Conservation (phyloP, 768 basidiomycete genomes). For the Candolleomyces aberdarensis region DNA sequence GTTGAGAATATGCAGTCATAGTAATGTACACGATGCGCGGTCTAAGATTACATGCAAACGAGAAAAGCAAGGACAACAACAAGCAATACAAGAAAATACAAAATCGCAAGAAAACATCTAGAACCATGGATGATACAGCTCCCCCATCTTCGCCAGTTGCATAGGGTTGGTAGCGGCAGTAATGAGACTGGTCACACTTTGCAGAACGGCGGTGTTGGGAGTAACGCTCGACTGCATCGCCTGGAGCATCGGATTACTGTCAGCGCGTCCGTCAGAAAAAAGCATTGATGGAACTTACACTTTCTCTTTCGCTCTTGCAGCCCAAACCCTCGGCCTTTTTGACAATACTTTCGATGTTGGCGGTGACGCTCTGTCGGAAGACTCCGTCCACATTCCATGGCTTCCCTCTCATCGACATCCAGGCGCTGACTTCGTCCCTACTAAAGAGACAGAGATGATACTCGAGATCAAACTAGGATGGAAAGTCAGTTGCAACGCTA, state of each 20-base stretch:
- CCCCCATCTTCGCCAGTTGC: conserved; percentile 81
- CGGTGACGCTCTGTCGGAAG: conserved; percentile 52
- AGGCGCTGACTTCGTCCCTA: conserved; percentile 86
- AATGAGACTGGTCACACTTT: conserved; percentile 81
- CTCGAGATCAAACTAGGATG: conserved; percentile 79
- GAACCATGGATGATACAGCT: conserved; percentile 86
- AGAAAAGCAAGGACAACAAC: background rate
- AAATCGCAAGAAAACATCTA: conserved; percentile 27
- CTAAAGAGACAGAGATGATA: conserved; percentile 89
- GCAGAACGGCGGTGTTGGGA: conserved; percentile 58
- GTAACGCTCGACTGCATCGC: conserved; percentile 32
- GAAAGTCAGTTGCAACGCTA: background rate
- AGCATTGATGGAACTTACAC: conserved; percentile 39
- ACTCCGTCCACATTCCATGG: conserved; percentile 50
- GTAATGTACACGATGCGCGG: background rate
- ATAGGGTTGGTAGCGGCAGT: conserved; percentile 84
- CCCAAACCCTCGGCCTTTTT: conserved; percentile 81
- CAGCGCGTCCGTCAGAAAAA: background rate
- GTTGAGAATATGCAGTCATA: background rate
- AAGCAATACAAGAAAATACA: conserved; percentile 10
- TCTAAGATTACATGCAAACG: conserved; percentile 2
- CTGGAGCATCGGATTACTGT: conserved; percentile 13
- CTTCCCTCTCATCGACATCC: conserved; percentile 60
- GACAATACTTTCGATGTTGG: conserved; percentile 66
- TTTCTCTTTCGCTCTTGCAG: conserved; percentile 84